Percentiles rank a stretch among this genome's conserved stretches.
Conservation (phyloP, 805 yeast genomes). For the Candida piceae region DNA sequence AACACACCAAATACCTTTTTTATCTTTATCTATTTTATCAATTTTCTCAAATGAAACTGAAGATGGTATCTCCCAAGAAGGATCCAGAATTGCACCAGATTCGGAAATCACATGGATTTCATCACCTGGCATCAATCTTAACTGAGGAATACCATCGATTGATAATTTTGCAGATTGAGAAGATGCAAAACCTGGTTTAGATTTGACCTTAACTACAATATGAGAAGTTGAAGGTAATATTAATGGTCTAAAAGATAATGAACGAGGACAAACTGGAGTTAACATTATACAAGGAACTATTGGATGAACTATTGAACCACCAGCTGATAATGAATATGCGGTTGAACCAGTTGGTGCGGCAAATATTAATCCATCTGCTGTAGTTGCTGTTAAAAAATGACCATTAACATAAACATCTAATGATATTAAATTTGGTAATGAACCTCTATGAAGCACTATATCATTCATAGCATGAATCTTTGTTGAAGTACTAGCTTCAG, state of each 20-base stretch:
- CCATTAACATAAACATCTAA: slow-evolving; percentile 84
- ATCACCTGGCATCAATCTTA: slow-evolving; percentile 67
- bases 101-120: slow-evolving; percentile 70
- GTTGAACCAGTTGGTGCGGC: slow-evolving; percentile 96
- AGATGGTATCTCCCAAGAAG: slow-evolving; percentile 44
- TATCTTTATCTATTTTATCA: slow-evolving; percentile 9
- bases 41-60: slow-evolving; percentile 7
- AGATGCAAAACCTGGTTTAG: slow-evolving; percentile 26
- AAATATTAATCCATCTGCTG: slow-evolving; percentile 84
- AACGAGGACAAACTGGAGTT: slow-evolving; percentile 90
- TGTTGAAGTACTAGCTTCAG: slow-evolving; percentile 11
- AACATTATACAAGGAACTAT: slow-evolving; percentile 73
- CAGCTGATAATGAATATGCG: slow-evolving; percentile 83
- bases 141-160: slow-evolving; percentile 80
- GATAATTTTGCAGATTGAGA: slow-evolving; percentile 49
- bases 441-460: slow-evolving; percentile 81
- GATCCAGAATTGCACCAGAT: slow-evolving; percentile 53
- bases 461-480: slow-evolving; percentile 88
- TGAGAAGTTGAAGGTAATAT: slow-evolving; percentile 76
- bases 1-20: slow-evolving; percentile 80
- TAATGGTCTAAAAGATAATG: slow-evolving; percentile 85
- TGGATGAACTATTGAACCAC: slow-evolving; percentile 93
- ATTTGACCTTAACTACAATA: slow-evolving; percentile 55
- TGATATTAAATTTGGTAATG: slow-evolving; percentile 77
- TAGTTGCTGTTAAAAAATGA: slow-evolving; percentile 78